Base-by-base conservation (phyloP, 768 basidiomycete genomes). In the Lactarius deliciosus region DNA sequence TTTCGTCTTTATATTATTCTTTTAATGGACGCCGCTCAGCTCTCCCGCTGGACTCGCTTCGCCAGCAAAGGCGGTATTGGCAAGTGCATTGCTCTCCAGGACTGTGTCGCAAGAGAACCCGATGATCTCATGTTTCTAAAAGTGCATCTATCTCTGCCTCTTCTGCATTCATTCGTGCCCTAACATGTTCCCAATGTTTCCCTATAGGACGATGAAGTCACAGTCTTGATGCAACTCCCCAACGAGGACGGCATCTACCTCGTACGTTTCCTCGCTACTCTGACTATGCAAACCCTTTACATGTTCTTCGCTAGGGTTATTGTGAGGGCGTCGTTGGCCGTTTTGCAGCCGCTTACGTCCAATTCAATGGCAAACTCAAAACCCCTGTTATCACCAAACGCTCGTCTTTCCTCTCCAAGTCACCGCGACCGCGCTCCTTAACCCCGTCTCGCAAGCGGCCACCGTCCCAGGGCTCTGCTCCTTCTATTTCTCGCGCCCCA, bases 101-200 rank as follows among this genome's bases (percentile, higher is more conserved):
- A 95, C 75, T 92, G 90, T 72, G 83, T 91, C 22, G 91, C 91
- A 2, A 85, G 91, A 74, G 81, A 81, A 45, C 75, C 83, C 13
- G 87, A 87, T 28, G 92, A 94, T 75, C 81, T 95, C 55, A 95
- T 95, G 92, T 94, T 95, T 74, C 76, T 94, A 58, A 87, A 90
- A 83, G 91, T 86, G 63, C 57, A 83, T 78, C 34, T 28, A n/a
- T 10, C 47, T 68, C 34, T 62, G 8, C 38, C 57, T 60, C 15
- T 59, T 32, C 13, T 22, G 2, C 47, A 13, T 53, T 20, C 40
- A 22, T 3, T 4, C 32, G 22, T 30, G 34, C 4, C 34, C 60
- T 54, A 65, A 32, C 20, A 55, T 16, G 2, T 9, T 34, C 34
- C 8, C 34, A 1, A 53, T n/a, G n/a, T n/a, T n/a, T n/a, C n/a